These are phyloP conservation scores for Nicotiana rustica DNA, from an alignment of 305 asterid species.

Conservation along the genomic window DNA sequence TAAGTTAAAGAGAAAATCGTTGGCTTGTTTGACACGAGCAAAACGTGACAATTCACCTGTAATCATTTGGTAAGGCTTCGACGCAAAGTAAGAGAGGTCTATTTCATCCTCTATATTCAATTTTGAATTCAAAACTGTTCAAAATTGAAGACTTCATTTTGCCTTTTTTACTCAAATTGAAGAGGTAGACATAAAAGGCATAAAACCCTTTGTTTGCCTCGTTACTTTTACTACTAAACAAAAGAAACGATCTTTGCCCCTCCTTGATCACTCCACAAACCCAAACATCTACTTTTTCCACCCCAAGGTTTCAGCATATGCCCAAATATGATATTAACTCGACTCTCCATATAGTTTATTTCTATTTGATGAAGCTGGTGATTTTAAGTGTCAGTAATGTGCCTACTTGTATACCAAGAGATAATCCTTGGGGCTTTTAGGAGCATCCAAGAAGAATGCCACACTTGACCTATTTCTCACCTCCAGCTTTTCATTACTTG, in stretches of 20 bases:
- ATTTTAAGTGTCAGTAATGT: neutral
- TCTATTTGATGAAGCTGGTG: neutral
- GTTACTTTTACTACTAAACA: neutral
- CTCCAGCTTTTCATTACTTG: neutral
- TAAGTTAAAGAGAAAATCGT: neutral
- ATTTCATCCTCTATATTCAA: neutral
- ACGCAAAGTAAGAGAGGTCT: neutral
- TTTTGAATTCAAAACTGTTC: too few relatives aligned
- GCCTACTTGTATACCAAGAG: neutral
- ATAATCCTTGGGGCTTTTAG: neutral
- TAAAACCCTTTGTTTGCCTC: neutral
- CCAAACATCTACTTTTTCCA: neutral
- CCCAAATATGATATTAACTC: neutral
- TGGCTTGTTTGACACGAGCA: neutral
- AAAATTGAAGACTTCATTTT: neutral
- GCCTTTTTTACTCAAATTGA: neutral
- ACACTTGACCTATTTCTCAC: slow-evolving; percentile 5
- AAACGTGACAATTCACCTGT: neutral
- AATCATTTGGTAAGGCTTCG: slow-evolving; percentile 1
- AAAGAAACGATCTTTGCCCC: neutral
- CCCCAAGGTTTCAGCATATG: neutral
- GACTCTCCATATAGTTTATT: neutral
- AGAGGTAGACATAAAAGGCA: neutral
- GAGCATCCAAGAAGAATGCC: neutral
- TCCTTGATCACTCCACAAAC: neutral